phyloP scores from a whole-genome alignment of 2,329 filamentous ascomycete species.

The Trichoderma asperellum region DNA sequence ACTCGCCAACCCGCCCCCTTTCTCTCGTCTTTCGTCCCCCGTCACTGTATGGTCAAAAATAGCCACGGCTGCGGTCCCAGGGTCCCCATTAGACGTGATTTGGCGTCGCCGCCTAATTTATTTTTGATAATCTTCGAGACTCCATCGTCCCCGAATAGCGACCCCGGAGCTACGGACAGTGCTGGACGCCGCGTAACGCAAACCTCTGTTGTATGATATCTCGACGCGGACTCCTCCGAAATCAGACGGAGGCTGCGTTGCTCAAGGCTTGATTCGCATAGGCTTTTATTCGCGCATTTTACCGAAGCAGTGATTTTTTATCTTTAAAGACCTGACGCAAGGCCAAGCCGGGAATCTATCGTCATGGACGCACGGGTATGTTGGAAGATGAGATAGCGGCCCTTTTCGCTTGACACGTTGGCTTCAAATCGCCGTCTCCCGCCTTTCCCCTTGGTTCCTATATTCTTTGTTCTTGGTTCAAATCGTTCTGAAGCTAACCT shows the following conservation, averaged over 20 bases:
- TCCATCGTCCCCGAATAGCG: slow-evolving; percentile 20
- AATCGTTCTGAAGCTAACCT: not conserved
- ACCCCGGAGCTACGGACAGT: slow-evolving; percentile 14
- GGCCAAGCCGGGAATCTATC: slow-evolving; percentile 32
- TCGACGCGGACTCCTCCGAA: slow-evolving; percentile 23
- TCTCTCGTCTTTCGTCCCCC: not conserved
- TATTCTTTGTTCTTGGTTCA: not conserved
- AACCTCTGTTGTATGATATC: slow-evolving; percentile 30
- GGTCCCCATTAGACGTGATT: slow-evolving; percentile 23
- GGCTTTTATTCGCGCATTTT: slow-evolving; percentile 33
- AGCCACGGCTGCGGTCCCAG: slow-evolving; percentile 14
- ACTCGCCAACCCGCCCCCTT: slow-evolving; percentile 4
- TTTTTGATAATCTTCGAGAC: slow-evolving; percentile 15
- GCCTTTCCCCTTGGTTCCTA: not conserved
- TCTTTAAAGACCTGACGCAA: slow-evolving; percentile 29
- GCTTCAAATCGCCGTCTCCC: not conserved
- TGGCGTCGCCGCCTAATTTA: slow-evolving; percentile 16
- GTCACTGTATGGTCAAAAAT: slow-evolving; percentile 8
- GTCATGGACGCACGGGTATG: slow-evolving; percentile 45
- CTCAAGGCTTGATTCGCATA: slow-evolving; percentile 25
- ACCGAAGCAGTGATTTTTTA: slow-evolving; percentile 30
- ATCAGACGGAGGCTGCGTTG: slow-evolving; percentile 17
- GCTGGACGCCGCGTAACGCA: slow-evolving; percentile 12
- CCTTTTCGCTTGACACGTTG: not conserved
- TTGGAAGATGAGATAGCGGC: slow-evolving; percentile 24